phyloP scores from a whole-genome alignment of 352 stramenopile species.

The Aphanomyces cochlioides region DNA sequence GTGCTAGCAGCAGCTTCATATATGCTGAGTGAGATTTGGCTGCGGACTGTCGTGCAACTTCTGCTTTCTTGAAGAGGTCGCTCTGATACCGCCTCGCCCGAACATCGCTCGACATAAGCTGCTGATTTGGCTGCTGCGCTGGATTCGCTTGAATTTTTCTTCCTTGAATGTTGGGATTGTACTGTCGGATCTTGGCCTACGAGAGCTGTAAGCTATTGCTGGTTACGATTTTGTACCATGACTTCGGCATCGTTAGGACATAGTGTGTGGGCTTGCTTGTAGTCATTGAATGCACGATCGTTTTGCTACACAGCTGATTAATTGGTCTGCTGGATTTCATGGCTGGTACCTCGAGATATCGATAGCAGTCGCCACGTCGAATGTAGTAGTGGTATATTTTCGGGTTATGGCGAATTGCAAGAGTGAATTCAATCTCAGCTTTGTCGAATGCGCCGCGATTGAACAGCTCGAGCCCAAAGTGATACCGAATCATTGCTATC shows the following conservation, averaged over 20 bases:
- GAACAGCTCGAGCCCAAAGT: slow-evolving; percentile 77
- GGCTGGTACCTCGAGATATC: slow-evolving; percentile 51
- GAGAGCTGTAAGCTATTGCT: not conserved
- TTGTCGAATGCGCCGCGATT: slow-evolving; percentile 68
- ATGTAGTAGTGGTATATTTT: slow-evolving; percentile 58
- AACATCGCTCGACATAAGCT: not conserved
- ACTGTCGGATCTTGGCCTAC: slow-evolving; percentile 25
- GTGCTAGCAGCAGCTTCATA: not conserved
- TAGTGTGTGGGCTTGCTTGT: slow-evolving; percentile 39
- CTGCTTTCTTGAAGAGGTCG: slow-evolving; percentile 12
- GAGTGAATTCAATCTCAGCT: slow-evolving; percentile 67
- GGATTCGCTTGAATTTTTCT: not conserved
- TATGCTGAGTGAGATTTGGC: slow-evolving; percentile 7
- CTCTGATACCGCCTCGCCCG: not conserved
- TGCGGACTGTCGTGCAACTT: not conserved
- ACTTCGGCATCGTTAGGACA: slow-evolving; percentile 60
- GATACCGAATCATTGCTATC: slow-evolving; percentile 72
- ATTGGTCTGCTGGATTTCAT: not conserved
- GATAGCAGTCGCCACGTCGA: slow-evolving; percentile 63
- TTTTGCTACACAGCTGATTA: slow-evolving; percentile 16
- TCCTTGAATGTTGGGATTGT: slow-evolving; percentile 7
- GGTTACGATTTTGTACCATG: slow-evolving; percentile 34
- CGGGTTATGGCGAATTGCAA: slow-evolving; percentile 53
- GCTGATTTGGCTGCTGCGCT: not conserved
- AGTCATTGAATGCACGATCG: slow-evolving; percentile 28